Evolutionary conservation across 2,329 filamentous ascomycete genomes (phyloP), one percentile per base, ranked within the genome.

Genomic region (Coleophoma eucalyptorum): DNA sequence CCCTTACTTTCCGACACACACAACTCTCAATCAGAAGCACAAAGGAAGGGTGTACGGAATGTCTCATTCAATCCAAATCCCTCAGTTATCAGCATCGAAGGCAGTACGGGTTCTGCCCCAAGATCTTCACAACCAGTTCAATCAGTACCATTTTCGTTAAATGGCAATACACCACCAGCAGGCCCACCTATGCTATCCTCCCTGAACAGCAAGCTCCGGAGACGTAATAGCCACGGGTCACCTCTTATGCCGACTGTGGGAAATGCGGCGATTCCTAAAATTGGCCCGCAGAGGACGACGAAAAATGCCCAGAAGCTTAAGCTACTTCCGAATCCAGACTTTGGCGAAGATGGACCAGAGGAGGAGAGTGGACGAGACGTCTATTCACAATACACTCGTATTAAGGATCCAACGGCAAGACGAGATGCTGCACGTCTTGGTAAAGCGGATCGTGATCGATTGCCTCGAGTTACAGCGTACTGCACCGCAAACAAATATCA

Each of bases 271-370:
- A 54, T 66, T 2, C 70, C 80, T 48, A 97, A 97, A 72, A 90
- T 97, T 52, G 94, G 94, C 2, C 93, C 94, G 0, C 94, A 99
- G 68, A 78, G 94, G 68, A 97, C 91, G 50, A 96, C 92, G 20
- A 95, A 96, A 70, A 97, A 89, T 57, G 90, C 90, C 2, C 91
- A 97, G 74, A 99, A 99, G 73, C 79, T 99, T 54, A 99, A 99
- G 73, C 80, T 99, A n/a, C 75, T 99, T 15, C 94, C 94, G 1
- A 94, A 94, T 64, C 91, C 92, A 0, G 89, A 95, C 52, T 79
- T 90, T 42, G 89, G 81, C 34, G 87, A 89, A 21, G 89, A 92
- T 41, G 83, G 77, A 16, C 59, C 76, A 57, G 92, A 97, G 55
- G 93, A 96, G 63, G 93, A 97, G 69, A 94, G 90, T 63, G 91